phyloP scores from a whole-genome alignment of 2,329 filamentous ascomycete genomes.

The Cryoendolithus antarcticus region DNA sequence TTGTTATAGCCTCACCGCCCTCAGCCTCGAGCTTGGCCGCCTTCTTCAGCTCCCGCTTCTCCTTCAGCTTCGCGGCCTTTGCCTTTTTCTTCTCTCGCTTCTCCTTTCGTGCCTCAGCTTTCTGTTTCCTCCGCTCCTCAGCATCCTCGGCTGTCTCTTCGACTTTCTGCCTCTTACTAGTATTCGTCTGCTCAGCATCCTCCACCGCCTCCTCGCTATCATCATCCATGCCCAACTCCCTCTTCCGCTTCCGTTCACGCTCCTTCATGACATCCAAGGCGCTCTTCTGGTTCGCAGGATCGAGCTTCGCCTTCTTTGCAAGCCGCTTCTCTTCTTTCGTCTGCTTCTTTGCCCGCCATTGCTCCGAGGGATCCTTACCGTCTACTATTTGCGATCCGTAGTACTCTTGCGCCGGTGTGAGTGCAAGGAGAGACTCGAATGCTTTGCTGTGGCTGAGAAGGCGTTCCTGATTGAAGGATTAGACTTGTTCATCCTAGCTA shows the following conservation, averaged over 20 bases:
- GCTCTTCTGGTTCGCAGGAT: slow-evolving; percentile 80
- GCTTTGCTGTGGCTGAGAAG: slow-evolving; percentile 52
- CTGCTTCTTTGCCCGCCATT: slow-evolving; percentile 94
- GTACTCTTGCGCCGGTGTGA: slow-evolving; percentile 84
- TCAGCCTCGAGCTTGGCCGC: slow-evolving; percentile 30
- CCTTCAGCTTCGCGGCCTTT: slow-evolving; percentile 31
- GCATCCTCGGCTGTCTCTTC: slow-evolving; percentile 16
- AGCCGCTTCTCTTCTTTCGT: slow-evolving; percentile 77
- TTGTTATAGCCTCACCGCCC: slow-evolving; percentile 27
- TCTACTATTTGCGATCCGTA: slow-evolving; percentile 39
- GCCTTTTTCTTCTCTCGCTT: slow-evolving; percentile 18
- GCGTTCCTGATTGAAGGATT: slow-evolving; percentile 32
- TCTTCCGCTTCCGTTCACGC: slow-evolving; percentile 61
- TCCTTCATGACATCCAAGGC: slow-evolving; percentile 92
- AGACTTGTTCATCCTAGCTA: background rate
- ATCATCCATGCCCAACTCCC: slow-evolving; percentile 47
- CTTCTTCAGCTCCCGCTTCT: slow-evolving; percentile 33
- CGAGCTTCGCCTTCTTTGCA: slow-evolving; percentile 76
- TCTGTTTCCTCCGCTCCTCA: slow-evolving; percentile 11
- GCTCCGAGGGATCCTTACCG: slow-evolving; percentile 70
- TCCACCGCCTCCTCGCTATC: slow-evolving; percentile 24
- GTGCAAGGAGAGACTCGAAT: slow-evolving; percentile 74
- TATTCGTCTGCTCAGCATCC: slow-evolving; percentile 27
- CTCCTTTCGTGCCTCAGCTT: slow-evolving; percentile 15
- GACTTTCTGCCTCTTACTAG: slow-evolving; percentile 33